Percentiles rank a stretch among this genome's conserved stretches.
These are phyloP conservation scores for Sporothrix mexicana DNA, from an alignment of 2,329 filamentous ascomycete species.

Conservation along the genomic window DNA sequence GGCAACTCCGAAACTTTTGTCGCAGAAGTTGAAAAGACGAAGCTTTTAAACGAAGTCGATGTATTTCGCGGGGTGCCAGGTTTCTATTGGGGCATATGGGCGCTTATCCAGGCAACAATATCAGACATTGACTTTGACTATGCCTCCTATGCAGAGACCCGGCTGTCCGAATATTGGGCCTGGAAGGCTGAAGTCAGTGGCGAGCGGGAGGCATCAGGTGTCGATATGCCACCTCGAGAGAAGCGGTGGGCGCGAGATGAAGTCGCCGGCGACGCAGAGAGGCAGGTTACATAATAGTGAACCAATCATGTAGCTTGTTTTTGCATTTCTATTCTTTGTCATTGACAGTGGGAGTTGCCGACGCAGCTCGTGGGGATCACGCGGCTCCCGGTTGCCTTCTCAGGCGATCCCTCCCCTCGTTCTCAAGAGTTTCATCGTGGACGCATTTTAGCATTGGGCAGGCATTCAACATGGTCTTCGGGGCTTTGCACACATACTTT, in stretches of 20 bases:
- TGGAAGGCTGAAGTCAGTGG: conserved; percentile 80
- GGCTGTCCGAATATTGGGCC: conserved; percentile 89
- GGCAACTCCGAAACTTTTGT: conserved; percentile 50
- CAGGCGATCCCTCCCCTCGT: too few relatives aligned
- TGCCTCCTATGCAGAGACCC: conserved; percentile 82
- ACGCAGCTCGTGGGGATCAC: not conserved
- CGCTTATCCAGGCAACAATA: conserved; percentile 90
- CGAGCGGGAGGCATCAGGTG: conserved; percentile 56
- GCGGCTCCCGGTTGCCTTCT: not conserved
- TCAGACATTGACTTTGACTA: conserved; percentile 98
- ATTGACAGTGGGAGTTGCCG: not conserved
- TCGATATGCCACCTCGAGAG: conserved; percentile 75
- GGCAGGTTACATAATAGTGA: too few relatives aligned
- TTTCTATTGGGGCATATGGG: conserved; percentile 93
- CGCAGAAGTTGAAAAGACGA: conserved; percentile 67
- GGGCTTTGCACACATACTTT: not conserved
- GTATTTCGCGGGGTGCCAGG: conserved; percentile 86
- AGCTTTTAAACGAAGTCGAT: conserved; percentile 82
- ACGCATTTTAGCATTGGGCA: conserved; percentile 32
- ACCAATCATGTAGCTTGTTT: too few relatives aligned
- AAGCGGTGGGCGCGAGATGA: conserved; percentile 72
- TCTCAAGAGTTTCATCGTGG: not conserved
- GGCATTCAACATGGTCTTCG: conserved; percentile 40
- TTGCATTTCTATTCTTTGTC: not conserved
- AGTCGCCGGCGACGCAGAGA: conserved; percentile 28